Base-by-base conservation (phyloP, 2,329 filamentous ascomycete species). In the Botrytis porri region DNA sequence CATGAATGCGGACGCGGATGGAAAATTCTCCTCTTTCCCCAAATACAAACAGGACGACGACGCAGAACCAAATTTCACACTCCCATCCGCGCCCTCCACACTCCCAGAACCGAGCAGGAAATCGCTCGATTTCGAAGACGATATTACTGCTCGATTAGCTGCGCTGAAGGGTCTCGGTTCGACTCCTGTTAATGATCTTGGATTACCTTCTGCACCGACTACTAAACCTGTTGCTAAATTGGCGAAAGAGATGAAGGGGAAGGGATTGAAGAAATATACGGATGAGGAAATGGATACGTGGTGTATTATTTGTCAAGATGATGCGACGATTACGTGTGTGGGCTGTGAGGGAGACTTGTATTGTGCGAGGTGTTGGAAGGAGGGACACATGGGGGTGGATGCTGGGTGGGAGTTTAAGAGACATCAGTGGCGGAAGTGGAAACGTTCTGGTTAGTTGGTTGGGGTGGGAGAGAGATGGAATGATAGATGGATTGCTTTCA, bases 221-320 rank as follows among this genome's bases (percentile, higher is more conserved):
- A 77, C 76, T 51, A 77, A 76, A 60, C 80, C 78, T 3, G 59
- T 74, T 12, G 73, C 73, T 45, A 78, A 77, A 63, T 4, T 6
- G 6, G 71, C 73, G 10, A 57, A 70, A 6, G 66, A 71, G 10
- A 71, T 62, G 0, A 64, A 69, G 18, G 35, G 37, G 4, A 74
- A 72, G 9, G 72, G 65, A 14, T 72, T 73, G 64, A 78, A 78
- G 71, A 78, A 77, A 65, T 89, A 86, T 79, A 88, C 90, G 0
- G 91, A 95, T 77, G 90, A 91, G 48, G 92, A 95, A 77, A 86
- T 91, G 75, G 89, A 91, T 60, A 88, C 86, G 1, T 97, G 93
- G 93, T 97, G 94, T 80, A 88, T 90, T 45, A 94, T 96, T 16
- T 97, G 94, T 80, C 89, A 92, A 64, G 92, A 94, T 73, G 92